These are phyloP conservation scores for Botrytis deweyae DNA, from an alignment of 2,329 filamentous ascomycete species.

Conservation along the genomic window DNA sequence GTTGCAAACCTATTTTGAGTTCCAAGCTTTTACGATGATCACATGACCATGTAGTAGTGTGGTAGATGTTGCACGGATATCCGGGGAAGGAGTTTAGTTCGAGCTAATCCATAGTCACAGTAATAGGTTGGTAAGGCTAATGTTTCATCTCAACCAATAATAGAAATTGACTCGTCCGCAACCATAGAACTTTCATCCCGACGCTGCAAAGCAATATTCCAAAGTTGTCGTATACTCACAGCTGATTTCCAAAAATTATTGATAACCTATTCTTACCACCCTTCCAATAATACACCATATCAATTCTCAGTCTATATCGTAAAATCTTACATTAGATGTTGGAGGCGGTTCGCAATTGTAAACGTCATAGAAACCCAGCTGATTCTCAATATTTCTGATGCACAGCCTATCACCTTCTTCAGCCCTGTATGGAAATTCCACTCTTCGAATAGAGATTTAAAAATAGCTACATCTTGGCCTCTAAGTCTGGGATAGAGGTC, in stretches of 20 bases:
- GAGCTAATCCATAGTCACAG: background rate
- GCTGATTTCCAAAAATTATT: background rate
- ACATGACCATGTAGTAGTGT: background rate
- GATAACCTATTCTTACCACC: background rate
- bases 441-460: background rate
- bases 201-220: background rate
- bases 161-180: background rate
- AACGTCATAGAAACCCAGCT: background rate
- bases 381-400: background rate
- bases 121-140: background rate
- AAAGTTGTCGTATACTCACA: background rate
- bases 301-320: background rate
- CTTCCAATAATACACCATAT: background rate
- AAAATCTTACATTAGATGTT: background rate
- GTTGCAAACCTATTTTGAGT: background rate
- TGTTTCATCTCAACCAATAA: background rate
- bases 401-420: background rate
- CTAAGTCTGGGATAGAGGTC: background rate
- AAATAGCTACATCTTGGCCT: background rate
- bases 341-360: background rate
- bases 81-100: constrained; percentile 1
- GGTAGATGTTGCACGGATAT: background rate
- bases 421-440: background rate
- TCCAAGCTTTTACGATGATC: background rate
- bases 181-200: background rate